Percentiles rank a stretch among this genome's conserved stretches.
Conservation (phyloP, 768 basidiomycete genomes). For the Boletus rubropictus region DNA sequence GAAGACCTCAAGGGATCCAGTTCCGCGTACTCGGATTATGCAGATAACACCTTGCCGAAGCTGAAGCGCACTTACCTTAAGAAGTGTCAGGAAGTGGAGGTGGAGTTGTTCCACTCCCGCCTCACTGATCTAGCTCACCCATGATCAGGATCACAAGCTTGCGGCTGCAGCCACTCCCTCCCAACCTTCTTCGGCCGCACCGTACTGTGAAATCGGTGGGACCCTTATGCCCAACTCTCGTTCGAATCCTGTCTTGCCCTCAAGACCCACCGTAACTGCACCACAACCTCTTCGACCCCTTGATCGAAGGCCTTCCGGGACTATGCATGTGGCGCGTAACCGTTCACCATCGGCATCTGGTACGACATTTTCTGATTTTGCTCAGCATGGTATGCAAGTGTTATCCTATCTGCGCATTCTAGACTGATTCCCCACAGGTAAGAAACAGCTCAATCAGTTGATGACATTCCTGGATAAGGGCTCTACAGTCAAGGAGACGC, state of each 20-base stretch:
- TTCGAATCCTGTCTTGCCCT: slow-evolving; percentile 41
- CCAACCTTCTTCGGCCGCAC: slow-evolving; percentile 26
- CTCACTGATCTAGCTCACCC: slow-evolving; percentile 7
- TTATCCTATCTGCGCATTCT: background rate
- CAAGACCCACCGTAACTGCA: slow-evolving; percentile 53
- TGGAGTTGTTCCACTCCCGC: slow-evolving; percentile 27
- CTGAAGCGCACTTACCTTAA: slow-evolving; percentile 74
- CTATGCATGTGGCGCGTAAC: slow-evolving; percentile 48
- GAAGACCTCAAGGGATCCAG: slow-evolving; percentile 82
- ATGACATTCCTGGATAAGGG: slow-evolving; percentile 83
- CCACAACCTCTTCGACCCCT: slow-evolving; percentile 74
- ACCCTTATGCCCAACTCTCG: slow-evolving; percentile 35
- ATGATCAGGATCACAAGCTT: slow-evolving; percentile 56
- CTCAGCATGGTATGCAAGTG: slow-evolving; percentile 57
- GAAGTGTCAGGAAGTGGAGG: slow-evolving; percentile 87
- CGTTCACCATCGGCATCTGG: slow-evolving; percentile 80
- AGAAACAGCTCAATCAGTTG: slow-evolving; percentile 79
- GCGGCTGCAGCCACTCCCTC: slow-evolving; percentile 35
- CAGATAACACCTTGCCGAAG: slow-evolving; percentile 72
- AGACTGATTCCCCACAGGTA: slow-evolving; percentile 42
- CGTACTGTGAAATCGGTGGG: slow-evolving; percentile 29
- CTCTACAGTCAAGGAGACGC: slow-evolving; percentile 53
- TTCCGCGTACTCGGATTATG: slow-evolving; percentile 74
- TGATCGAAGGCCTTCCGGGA: slow-evolving; percentile 66
- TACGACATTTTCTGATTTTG: slow-evolving; percentile 80